Evolutionary conservation across 352 stramenopile genomes (phyloP), one percentile per base, ranked within the genome.

Genomic region (Phytophthora citrophthora): DNA sequence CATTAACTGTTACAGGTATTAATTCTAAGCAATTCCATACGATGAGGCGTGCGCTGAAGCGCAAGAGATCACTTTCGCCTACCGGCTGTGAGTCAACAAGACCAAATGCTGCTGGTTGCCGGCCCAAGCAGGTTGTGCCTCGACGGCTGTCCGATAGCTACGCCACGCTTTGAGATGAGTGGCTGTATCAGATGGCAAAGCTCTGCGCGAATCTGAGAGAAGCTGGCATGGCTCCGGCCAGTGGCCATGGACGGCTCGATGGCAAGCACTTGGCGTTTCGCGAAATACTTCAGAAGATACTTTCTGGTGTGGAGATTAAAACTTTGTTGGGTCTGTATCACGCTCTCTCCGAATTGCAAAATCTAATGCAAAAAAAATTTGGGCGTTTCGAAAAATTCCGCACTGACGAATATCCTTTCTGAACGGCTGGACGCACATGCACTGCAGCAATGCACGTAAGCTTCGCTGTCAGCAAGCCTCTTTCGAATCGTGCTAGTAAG

Each of bases 161-260:
- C 51, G 32, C 50, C 54, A 34, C 44, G 50, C 48, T 45, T 39
- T 50, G 27, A 9, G 13, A 43, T 38, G 27, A 26, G 20, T 27
- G 11, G 6, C 18, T 68, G 60, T 63, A 57, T 70, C 61, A 70
- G 55, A 70, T 41, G 54, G 16, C 18, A 39, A 60, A 54, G n/a
- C 54, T 54, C 23, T 50, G 27, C 29, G 41, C 11, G 29, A 32
- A 26, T 24, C 45, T 53, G 27, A 50, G 24, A 18, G 46, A 53
- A 53, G 38, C 20, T 12, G 27, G 20, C 5, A 45, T 50, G 51
- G 43, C 27, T 56, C 38, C 59, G 18, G 15, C 56, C 36, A 20
- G 20, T 20, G 20, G 20, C 20, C 20, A 20, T 20, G 20, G 20
- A 40, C 23, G 31, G 12, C 15, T 40, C 31, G 18, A 29, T 38